Evolutionary conservation across 2,329 filamentous ascomycete genomes (phyloP).

Genomic region (Pseudocercospora vitis): DNA sequence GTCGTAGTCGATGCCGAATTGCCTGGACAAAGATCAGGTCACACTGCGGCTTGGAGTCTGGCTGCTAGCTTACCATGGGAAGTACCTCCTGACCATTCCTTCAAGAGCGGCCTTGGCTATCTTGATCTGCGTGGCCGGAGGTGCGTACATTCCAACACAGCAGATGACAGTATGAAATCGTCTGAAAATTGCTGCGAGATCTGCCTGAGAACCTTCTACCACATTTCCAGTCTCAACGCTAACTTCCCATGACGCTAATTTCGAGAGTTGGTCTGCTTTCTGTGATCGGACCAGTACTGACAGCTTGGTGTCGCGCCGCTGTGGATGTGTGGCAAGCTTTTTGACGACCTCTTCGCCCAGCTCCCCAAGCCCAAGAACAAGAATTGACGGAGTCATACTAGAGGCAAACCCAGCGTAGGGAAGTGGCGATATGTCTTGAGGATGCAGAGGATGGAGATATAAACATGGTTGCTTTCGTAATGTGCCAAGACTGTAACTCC

Average conservation of each 20-base stretch:
- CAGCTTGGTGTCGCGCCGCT: conserved; percentile 35
- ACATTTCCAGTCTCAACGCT: conserved; percentile 51
- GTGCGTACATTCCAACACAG: conserved; percentile 61
- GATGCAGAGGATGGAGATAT: too few species aligned
- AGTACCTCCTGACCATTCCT: conserved; percentile 54
- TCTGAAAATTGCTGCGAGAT: conserved; percentile 39
- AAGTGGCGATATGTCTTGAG: too few species aligned
- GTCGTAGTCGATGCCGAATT: conserved; percentile 73
- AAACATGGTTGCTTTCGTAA: conserved; percentile 2
- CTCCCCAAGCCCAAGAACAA: conserved; percentile 67
- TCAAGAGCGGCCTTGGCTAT: conserved; percentile 57
- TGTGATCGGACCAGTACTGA: conserved; percentile 56
- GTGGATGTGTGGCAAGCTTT: conserved; percentile 51
- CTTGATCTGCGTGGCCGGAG: conserved; percentile 58
- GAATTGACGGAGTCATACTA: conserved; percentile 42
- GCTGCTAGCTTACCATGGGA: conserved; percentile 57
- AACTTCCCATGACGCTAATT: conserved; percentile 34
- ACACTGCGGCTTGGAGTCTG: background rate
- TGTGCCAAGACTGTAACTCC: conserved; percentile 4
- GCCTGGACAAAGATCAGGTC: conserved; percentile 32
- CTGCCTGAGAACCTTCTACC: conserved; percentile 30
- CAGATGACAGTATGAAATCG: conserved; percentile 58
- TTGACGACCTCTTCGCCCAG: conserved; percentile 59
- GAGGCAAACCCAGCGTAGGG: too few species aligned
- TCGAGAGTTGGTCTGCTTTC: conserved; percentile 31